These are phyloP conservation scores for Kodamaea arcana DNA, from an alignment of 1,139 yeast species.

Conservation along the genomic window DNA sequence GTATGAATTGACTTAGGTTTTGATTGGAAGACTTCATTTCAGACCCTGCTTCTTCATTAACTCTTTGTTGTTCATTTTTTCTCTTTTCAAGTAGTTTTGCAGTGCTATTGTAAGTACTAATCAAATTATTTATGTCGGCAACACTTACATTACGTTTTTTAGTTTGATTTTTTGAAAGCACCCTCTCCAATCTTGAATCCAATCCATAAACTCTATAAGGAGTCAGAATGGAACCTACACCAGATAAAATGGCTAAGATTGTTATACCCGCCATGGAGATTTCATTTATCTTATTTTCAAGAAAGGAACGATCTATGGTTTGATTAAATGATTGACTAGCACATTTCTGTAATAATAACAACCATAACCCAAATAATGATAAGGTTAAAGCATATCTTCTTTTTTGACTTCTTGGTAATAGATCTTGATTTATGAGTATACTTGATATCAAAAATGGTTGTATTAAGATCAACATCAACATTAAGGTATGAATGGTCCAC, in stretches of 20 bases:
- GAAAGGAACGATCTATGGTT: conserved; percentile 18
- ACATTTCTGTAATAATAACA: conserved; percentile 30
- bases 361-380: conserved; percentile 24
- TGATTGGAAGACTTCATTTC: conserved; percentile 21
- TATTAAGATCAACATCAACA: conserved; percentile 27
- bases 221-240: conserved; percentile 72
- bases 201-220: conserved; percentile 30
- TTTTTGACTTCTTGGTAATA: conserved; percentile 18
- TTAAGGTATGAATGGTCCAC: conserved; percentile 29
- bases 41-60: conserved; percentile 23
- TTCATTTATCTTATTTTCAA: conserved; percentile 50
- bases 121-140: conserved; percentile 25
- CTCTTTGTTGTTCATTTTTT: conserved; percentile 25
- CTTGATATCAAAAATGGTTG: conserved; percentile 34
- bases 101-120: conserved; percentile 40
- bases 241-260: conserved; percentile 66
- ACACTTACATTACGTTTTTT: conserved; percentile 12
- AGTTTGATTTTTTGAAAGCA: background rate
- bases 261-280: conserved; percentile 70
- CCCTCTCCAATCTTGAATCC: conserved; percentile 2
- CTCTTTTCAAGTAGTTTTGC: conserved; percentile 31
- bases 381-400: conserved; percentile 12
- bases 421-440: conserved; percentile 25
- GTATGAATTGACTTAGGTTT: conserved; percentile 25
- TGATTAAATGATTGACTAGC: conserved; percentile 33